Evolutionary conservation across 305 asterid genomes (phyloP).

Genomic region (Fraxinus dipetala): DNA sequence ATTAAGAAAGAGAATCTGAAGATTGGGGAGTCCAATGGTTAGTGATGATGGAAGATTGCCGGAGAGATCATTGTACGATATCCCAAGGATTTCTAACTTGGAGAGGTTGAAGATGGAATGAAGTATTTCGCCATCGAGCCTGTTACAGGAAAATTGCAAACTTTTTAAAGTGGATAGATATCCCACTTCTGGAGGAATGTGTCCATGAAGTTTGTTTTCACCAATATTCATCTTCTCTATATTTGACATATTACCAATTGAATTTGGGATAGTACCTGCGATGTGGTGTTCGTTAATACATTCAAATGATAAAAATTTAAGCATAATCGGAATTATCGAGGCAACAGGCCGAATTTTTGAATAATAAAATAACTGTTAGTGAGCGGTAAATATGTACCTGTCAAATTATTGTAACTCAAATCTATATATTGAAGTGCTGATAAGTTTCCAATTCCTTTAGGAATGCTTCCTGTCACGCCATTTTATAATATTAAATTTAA

Average conservation of each 20-base stretch:
- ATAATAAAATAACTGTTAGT: background rate
- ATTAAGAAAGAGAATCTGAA: background rate
- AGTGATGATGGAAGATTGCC: background rate
- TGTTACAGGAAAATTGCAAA: background rate
- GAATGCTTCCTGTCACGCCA: no score
- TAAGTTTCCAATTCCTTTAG: no score
- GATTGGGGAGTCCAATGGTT: conserved; percentile 5
- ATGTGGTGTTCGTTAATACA: background rate
- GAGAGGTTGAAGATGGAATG: conserved; percentile 11
- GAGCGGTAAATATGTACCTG: background rate
- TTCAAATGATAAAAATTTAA: background rate
- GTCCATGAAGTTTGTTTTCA: background rate
- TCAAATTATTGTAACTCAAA: background rate
- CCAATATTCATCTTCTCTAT: background rate
- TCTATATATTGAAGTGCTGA: no score
- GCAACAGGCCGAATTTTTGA: no score
- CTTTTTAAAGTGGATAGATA: background rate
- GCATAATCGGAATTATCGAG: no score
- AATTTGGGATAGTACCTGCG: conserved; percentile 5
- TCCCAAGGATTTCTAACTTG: background rate
- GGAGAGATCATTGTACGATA: background rate
- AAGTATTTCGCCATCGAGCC: background rate
- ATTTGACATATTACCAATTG: conserved; percentile 6
- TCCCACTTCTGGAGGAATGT: conserved; percentile 2
- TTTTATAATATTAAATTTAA: no score